Conservation (phyloP, 768 basidiomycete genomes). For the Suillus alpinus region DNA sequence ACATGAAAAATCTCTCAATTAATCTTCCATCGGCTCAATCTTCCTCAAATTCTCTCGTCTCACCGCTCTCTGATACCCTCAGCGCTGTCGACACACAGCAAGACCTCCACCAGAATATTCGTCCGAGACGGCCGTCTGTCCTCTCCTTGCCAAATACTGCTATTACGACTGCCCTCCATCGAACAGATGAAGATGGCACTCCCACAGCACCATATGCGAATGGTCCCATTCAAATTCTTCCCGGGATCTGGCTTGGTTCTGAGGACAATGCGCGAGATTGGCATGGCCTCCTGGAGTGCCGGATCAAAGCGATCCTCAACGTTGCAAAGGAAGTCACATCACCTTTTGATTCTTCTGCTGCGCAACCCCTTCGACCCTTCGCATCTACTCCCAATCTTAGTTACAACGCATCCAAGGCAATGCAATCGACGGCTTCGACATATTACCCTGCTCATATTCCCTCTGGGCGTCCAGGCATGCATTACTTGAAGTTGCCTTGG, state of each 20-base stretch:
- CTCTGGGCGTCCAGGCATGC: conserved; percentile 72
- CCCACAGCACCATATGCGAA: conserved; percentile 69
- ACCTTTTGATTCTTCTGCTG: conserved; percentile 53
- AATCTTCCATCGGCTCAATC: conserved; percentile 61
- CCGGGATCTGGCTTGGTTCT: conserved; percentile 85
- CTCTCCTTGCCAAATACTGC: conserved; percentile 62
- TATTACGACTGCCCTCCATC: conserved; percentile 51
- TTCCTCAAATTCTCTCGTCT: conserved; percentile 48
- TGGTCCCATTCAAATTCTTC: conserved; percentile 83
- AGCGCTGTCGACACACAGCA: conserved; percentile 32
- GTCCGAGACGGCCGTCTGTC: conserved; percentile 64
- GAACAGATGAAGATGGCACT: conserved; percentile 62
- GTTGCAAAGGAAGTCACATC: conserved; percentile 88
- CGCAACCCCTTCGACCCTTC: conserved; percentile 55
- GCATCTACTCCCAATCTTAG: conserved; percentile 69
- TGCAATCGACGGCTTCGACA: conserved; percentile 41
- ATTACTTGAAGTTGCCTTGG: conserved; percentile 90
- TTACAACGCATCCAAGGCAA: conserved; percentile 19
- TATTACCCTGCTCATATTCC: conserved; percentile 67
- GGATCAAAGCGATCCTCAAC: conserved; percentile 82
- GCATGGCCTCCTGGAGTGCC: conserved; percentile 61
- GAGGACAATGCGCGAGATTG: conserved; percentile 91
- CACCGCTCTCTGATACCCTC: conserved; percentile 32
- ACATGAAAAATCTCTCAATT: conserved; percentile 77
- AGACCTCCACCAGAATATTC: conserved; percentile 28